Evolutionary conservation across 2,329 filamentous ascomycete species (phyloP).

Genomic region (Ploettnerulaceae sp.): DNA sequence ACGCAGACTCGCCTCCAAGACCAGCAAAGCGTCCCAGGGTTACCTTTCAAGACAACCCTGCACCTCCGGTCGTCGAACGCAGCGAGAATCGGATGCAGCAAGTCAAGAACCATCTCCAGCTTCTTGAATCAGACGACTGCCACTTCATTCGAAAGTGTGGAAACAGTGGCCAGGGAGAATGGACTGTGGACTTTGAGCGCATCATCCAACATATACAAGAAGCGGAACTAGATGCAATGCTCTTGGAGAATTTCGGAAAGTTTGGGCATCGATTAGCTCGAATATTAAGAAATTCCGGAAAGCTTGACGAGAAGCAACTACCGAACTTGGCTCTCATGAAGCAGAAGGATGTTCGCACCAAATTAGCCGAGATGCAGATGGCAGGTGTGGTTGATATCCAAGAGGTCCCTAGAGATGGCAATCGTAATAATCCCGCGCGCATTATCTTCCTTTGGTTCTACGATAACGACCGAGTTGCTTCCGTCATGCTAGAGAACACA

Average conservation of each 20-base stretch:
- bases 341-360: constrained; percentile 77
- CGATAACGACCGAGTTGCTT: constrained; percentile 67
- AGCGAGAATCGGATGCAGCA: constrained; percentile 46
- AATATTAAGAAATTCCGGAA: constrained; percentile 80
- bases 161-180: constrained; percentile 60
- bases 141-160: constrained; percentile 66
- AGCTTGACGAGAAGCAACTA: constrained; percentile 89
- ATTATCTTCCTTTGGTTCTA: constrained; percentile 93
- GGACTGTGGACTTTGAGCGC: constrained; percentile 77
- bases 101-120: constrained; percentile 67
- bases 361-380: constrained; percentile 81
- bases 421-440: constrained; percentile 66
- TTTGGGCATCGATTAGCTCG: constrained; percentile 77
- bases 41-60: constrained; percentile 46
- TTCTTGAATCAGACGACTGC: constrained; percentile 65
- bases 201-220: constrained; percentile 68
- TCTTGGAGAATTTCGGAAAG: constrained; percentile 71
- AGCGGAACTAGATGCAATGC: constrained; percentile 74
- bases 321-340: constrained; percentile 77
- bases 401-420: constrained; percentile 86
- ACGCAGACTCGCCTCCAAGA: constrained; percentile 23
- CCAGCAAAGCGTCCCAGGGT: constrained; percentile 37
- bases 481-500: constrained; percentile 69
- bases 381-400: constrained; percentile 86
- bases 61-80: constrained; percentile 15